Base-by-base conservation (phyloP, 2,329 filamentous ascomycete genomes). In the Aspergillus terreus region DNA sequence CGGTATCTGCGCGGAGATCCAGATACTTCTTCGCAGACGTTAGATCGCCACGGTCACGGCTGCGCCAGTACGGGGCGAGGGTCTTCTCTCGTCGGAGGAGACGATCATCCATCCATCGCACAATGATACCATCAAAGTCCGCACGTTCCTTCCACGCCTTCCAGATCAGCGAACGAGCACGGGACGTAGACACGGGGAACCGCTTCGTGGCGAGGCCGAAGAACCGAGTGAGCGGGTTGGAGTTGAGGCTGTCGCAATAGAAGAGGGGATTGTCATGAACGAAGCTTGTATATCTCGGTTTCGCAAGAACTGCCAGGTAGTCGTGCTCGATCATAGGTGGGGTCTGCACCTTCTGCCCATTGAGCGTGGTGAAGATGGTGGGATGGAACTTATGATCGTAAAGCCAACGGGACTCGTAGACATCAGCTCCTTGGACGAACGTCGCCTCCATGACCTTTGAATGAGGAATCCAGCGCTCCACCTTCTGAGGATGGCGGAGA, bases 381-480 rank as follows among this genome's bases (percentile, higher is more conserved):
- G 75, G 75, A 57, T 77, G 73, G 55, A 76, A 75, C 58, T 76
- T 76, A 59, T 78, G 75, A 54, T 78, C 74, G 44, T 78, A 78
- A 15, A 70, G 60, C 74, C 74, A 77, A 59, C 72, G 72, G 50
- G 76, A 76, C 59, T 81, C 76, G 53, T 78, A 82, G 2, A 80
- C 74, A 55, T 81, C 75, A 6, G 76, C 65, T 6, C 74, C 77
- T 53, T 81, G 74, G 3, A 80, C 75, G 52, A 81, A 81, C 0
- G 76, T 80, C 4, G 79, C 79, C 61, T 80, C 76, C 4, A 75
- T 79, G 2, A 81, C 77, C 46, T 78, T 77, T 15, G 78, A 74
- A 54, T 79, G 77, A 6, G 79, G 79, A 48, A 82, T 81, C 78
- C 79, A 82, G 45, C 74, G 71, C 44, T 82, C 76, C 50, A 76